Conservation (phyloP, 371 early-diverging fungal genomes). For the Mortierella sp. region DNA sequence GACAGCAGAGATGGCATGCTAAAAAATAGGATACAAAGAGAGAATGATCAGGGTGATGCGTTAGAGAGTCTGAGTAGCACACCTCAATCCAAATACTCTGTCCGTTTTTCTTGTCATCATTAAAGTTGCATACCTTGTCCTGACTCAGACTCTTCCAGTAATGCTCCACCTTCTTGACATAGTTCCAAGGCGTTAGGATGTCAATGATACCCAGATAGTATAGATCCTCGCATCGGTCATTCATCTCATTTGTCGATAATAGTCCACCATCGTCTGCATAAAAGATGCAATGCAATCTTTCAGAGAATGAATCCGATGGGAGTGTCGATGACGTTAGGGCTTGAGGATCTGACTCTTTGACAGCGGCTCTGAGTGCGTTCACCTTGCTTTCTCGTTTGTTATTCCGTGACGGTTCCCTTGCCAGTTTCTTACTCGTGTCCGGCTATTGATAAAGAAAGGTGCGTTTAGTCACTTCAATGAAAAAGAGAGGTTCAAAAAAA, state of each 20-base stretch:
- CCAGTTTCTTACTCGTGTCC: slow-evolving; percentile 57
- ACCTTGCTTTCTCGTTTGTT: slow-evolving; percentile 69
- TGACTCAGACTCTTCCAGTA: slow-evolving; percentile 83
- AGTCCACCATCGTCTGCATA: slow-evolving; percentile 94
- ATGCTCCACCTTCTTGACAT: slow-evolving; percentile 86
- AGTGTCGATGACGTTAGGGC: slow-evolving; percentile 65
- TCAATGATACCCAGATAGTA: slow-evolving; percentile 97
- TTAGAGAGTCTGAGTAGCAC: not conserved
- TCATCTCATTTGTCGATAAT: slow-evolving; percentile 75
- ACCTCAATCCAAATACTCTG: too few species aligned
- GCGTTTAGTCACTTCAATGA: not conserved
- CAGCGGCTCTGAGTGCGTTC: slow-evolving; percentile 73
- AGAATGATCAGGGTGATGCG: not conserved
- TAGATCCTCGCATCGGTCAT: slow-evolving; percentile 72
- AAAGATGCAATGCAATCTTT: slow-evolving; percentile 79
- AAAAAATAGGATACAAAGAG: slow-evolving; percentile 18
- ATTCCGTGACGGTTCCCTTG: slow-evolving; percentile 44
- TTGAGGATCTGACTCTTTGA: slow-evolving; percentile 72
- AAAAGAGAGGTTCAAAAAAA: not conserved
- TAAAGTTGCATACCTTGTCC: slow-evolving; percentile 65
- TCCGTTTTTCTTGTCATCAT: not conserved
- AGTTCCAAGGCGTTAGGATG: slow-evolving; percentile 93
- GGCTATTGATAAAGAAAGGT: slow-evolving; percentile 44
- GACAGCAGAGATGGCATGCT: slow-evolving; percentile 86
- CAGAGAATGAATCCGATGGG: slow-evolving; percentile 59